These are phyloP conservation scores for Iberis pinnata DNA, from an alignment of 345 rosid species.

Conservation along the genomic window DNA sequence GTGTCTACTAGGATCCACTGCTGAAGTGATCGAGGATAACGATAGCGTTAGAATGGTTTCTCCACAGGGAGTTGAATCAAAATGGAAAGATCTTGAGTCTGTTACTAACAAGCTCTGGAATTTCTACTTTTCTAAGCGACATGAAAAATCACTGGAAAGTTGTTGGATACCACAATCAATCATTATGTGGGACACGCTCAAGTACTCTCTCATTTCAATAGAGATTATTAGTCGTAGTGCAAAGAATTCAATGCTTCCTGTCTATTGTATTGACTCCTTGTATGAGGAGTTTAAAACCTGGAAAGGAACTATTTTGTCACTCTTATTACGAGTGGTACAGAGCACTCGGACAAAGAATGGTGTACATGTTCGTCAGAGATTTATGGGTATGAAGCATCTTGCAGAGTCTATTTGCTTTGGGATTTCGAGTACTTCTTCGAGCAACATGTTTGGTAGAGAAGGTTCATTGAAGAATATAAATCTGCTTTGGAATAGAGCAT, in stretches of 20 bases:
- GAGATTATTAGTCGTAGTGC: conserved; percentile 73
- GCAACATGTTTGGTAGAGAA: conserved; percentile 32
- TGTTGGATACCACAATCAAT: conserved; percentile 43
- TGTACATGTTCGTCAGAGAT: conserved; percentile 75
- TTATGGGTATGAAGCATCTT: conserved; percentile 66
- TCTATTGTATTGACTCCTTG: conserved; percentile 41
- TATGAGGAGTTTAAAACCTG: conserved; percentile 66
- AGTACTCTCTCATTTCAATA: conserved; percentile 69
- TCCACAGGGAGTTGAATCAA: conserved; percentile 35
- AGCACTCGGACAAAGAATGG: conserved; percentile 46
- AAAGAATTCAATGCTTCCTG: conserved; percentile 44
- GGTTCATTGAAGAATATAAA: conserved; percentile 52
- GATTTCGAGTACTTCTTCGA: conserved; percentile 35
- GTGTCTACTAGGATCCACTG: conserved; percentile 55
- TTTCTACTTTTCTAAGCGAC: conserved; percentile 43
- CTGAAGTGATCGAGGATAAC: conserved; percentile 44
- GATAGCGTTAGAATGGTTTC: conserved; percentile 41
- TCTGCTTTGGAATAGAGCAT: conserved; percentile 66
- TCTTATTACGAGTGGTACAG: conserved; percentile 58
- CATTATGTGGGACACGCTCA: conserved; percentile 91
- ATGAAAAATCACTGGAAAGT: conserved; percentile 37
- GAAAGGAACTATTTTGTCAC: conserved; percentile 59
- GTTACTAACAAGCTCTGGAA: conserved; percentile 43
- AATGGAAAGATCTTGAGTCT: conserved; percentile 44
- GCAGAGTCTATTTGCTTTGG: conserved; percentile 70